Percentiles rank a stretch among this genome's conserved stretches.
These are phyloP conservation scores for Yamadazyma conglobata DNA, from an alignment of 1,139 yeast genomes.

Conservation along the genomic window DNA sequence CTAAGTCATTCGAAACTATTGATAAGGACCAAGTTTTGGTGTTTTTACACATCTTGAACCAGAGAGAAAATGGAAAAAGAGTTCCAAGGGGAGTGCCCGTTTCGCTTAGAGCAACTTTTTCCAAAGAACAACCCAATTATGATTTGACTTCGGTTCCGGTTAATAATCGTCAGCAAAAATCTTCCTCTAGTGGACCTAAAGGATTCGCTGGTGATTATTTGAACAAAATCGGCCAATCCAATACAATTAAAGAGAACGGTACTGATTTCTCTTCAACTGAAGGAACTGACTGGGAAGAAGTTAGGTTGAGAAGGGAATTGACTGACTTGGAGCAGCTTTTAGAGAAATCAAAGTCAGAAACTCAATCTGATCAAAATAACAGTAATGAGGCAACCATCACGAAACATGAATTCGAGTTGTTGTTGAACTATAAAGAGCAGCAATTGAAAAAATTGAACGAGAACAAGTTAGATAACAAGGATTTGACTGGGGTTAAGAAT, in stretches of 20 bases:
- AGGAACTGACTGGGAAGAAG: conserved; percentile 86
- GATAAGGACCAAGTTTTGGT: conserved; percentile 92
- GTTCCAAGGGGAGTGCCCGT: conserved; percentile 96
- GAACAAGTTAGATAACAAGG: conserved; percentile 17
- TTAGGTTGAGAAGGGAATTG: conserved; percentile 74
- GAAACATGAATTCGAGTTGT: conserved; percentile 77
- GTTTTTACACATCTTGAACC: conserved; percentile 85
- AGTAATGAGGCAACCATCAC: conserved; percentile 28
- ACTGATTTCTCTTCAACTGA: conserved; percentile 73
- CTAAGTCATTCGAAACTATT: conserved; percentile 79
- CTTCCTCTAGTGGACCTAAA: conserved; percentile 19
- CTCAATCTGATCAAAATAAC: conserved; percentile 22
- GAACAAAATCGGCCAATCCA: conserved; percentile 44
- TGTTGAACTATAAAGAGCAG: conserved; percentile 67
- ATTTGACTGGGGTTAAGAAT: conserved; percentile 42
- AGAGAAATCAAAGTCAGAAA: conserved; percentile 52
- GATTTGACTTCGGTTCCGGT: conserved; percentile 39
- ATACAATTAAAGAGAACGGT: conserved; percentile 54
- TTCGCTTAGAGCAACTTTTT: conserved; percentile 84
- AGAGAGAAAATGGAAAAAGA: conserved; percentile 81
- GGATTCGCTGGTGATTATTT: conserved; percentile 41
- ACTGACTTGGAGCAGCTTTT: conserved; percentile 67
- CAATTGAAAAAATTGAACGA: conserved; percentile 16
- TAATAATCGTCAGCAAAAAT: conserved; percentile 8
- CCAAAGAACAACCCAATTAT: conserved; percentile 79